Evolutionary conservation across 805 yeast species (phyloP).

Genomic region (Kurtzmaniella cleridarum): DNA sequence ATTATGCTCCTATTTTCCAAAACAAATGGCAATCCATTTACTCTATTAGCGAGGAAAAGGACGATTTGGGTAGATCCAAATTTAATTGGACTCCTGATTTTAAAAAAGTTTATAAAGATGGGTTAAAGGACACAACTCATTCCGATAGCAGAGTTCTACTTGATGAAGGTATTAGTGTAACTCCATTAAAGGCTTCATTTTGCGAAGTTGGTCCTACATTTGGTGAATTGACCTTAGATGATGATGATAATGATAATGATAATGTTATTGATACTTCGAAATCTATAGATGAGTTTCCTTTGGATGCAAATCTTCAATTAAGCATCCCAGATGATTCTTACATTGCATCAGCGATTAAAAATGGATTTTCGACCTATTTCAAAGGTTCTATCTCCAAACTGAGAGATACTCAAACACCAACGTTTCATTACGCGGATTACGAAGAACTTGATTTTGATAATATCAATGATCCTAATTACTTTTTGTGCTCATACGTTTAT

Average conservation of each 20-base stretch:
- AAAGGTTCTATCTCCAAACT: slow-evolving; percentile 20
- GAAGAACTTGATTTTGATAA: slow-evolving; percentile 79
- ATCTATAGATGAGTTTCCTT: neutral
- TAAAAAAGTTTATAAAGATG: slow-evolving; percentile 54
- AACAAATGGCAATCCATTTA: slow-evolving; percentile 77
- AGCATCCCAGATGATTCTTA: slow-evolving; percentile 36
- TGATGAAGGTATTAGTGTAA: slow-evolving; percentile 53
- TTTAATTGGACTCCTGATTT: slow-evolving; percentile 87
- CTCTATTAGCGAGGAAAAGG: slow-evolving; percentile 15
- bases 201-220: slow-evolving; percentile 42
- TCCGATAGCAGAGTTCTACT: slow-evolving; percentile 70
- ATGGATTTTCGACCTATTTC: slow-evolving; percentile 25
- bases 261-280: neutral
- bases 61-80: slow-evolving; percentile 30
- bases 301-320: slow-evolving; percentile 20
- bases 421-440: slow-evolving; percentile 81
- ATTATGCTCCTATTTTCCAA: slow-evolving; percentile 73
- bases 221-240: slow-evolving; percentile 53
- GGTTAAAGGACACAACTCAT: slow-evolving; percentile 34
- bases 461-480: slow-evolving; percentile 40
- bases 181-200: slow-evolving; percentile 63
- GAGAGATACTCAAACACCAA: slow-evolving; percentile 13
- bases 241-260: slow-evolving; percentile 7
- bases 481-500: slow-evolving; percentile 76
- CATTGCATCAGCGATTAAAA: slow-evolving; percentile 35